phyloP scores from a whole-genome alignment of 768 basidiomycete genomes.

The Leccinellum albellum region DNA sequence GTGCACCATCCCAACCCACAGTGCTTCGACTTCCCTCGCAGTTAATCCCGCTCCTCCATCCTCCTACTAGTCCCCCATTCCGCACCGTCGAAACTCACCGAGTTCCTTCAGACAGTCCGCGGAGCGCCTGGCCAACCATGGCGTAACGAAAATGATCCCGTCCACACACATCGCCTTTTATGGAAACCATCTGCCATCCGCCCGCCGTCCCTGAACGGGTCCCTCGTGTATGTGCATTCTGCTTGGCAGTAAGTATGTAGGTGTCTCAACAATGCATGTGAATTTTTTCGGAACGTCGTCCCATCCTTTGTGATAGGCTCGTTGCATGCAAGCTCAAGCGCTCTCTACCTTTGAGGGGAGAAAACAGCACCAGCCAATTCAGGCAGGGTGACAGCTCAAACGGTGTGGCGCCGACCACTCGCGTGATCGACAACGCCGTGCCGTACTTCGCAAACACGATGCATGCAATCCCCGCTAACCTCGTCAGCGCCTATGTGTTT shows the following conservation, averaged over 20 bases:
- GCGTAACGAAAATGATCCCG: conserved; percentile 9
- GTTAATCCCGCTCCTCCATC: not conserved
- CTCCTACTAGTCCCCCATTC: not conserved
- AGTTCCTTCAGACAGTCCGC: conserved; percentile 12
- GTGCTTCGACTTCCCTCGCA: conserved; percentile 9
- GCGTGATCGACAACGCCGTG: conserved; percentile 5
- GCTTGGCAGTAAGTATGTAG: not conserved
- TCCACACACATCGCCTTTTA: conserved; percentile 8
- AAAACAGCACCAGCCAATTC: not conserved
- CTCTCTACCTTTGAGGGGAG: not conserved
- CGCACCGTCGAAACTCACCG: not conserved
- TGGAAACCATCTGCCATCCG: conserved; percentile 3
- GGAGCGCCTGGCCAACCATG: conserved; percentile 10
- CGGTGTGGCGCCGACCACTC: not conserved
- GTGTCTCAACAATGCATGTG: conserved; percentile 18
- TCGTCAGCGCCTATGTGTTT: conserved; percentile 4
- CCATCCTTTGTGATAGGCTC: not conserved
- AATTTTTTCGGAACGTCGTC: not conserved
- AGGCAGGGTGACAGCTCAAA: not conserved
- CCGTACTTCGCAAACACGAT: not conserved
- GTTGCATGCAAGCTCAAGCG: not conserved
- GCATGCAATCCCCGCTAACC: not conserved
- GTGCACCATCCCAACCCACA: not conserved
- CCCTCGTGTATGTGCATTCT: conserved; percentile 12
- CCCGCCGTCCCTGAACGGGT: conserved; percentile 24